Evolutionary conservation across 306 rosid genomes (phyloP).

Genomic region (Chamaecrista fasciculata): DNA sequence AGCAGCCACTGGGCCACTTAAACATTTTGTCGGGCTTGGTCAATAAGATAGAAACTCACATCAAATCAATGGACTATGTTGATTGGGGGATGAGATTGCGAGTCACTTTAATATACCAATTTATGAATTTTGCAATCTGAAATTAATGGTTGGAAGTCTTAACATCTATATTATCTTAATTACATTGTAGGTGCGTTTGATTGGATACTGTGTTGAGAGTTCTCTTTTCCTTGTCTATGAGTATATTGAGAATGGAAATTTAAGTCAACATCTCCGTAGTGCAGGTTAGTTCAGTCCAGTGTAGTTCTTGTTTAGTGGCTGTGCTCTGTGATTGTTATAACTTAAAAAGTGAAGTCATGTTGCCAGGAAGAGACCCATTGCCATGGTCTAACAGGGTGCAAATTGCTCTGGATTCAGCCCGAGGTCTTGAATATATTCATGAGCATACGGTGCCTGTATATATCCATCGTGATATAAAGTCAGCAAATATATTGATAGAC

Average conservation of each 20-base stretch:
- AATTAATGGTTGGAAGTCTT: not conserved
- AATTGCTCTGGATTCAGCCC: constrained; percentile 90
- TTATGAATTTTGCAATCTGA: not conserved
- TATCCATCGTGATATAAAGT: constrained; percentile 90
- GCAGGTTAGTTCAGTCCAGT: constrained; percentile 50
- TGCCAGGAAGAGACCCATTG: constrained; percentile 60
- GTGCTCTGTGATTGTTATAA: constrained; percentile 1
- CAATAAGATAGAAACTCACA: not conserved
- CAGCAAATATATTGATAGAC: constrained; percentile 85
- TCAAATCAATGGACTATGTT: not conserved
- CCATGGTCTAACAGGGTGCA: constrained; percentile 82
- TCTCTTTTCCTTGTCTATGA: constrained; percentile 89
- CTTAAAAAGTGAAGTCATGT: constrained; percentile 9
- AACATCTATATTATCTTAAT: not conserved
- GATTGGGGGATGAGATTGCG: not conserved
- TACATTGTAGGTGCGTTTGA: constrained; percentile 78
- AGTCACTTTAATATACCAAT: not conserved
- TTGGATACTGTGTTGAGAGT: constrained; percentile 76
- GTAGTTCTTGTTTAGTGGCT: not conserved
- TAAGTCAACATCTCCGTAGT: constrained; percentile 69
- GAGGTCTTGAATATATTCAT: constrained; percentile 92
- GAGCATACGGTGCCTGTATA: constrained; percentile 86
- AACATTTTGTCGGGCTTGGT: not conserved
- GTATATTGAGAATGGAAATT: constrained; percentile 83
- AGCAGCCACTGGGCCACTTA: not conserved